Base-by-base conservation (phyloP, 176 grass and related monocot genomes). In the Eleusine coracana region DNA sequence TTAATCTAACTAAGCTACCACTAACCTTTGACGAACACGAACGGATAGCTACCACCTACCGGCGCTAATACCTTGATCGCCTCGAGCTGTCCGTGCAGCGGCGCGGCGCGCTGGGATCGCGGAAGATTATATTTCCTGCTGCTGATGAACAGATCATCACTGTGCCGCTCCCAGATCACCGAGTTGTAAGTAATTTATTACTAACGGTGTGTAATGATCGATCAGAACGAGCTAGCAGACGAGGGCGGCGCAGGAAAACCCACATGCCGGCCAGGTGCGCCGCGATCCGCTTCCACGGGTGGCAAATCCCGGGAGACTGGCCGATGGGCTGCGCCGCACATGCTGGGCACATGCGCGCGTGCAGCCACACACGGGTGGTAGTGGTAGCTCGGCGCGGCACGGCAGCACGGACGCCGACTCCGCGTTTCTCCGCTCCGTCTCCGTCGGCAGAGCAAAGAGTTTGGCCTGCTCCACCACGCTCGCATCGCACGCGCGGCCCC, bases 261-360 rank as follows among this genome's bases (percentile, higher is more conserved):
- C 63, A 80, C 77, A 68, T 68, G 77, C 64, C 1, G 44, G 63
- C 39, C 63, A 80, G 77, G 77, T 80, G 63, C 44, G 42, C 44
- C 45, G 77, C 46, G 64, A 68, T 80, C 31, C 77, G 77, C 64
- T 54, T 54, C 77, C 29, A 34, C 45, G 66, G 59, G 56, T 21
- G 54, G 5, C 44, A 20, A 68, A 56, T 56, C 79, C 3, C 5
- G 70, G 36, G 40, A 40, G 58, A 9, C 23, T n/a, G 20, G 23
- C 41, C 66, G 18, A 10, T 2, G 7, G 15, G 67, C 29, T 34
- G 18, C 78, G 48, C 3, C 78, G 49, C 78, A 91, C 89, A 88
- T 91, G 89, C 79, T 34, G 62, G 70, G 71, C 89, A 88, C 85
- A 91, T 87, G 89, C 85, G 80, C 44, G 44, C 44, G 42, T 42